Base-by-base conservation (phyloP, 192 early-diverging fungal genomes). In the Rhizophagus clarus region DNA sequence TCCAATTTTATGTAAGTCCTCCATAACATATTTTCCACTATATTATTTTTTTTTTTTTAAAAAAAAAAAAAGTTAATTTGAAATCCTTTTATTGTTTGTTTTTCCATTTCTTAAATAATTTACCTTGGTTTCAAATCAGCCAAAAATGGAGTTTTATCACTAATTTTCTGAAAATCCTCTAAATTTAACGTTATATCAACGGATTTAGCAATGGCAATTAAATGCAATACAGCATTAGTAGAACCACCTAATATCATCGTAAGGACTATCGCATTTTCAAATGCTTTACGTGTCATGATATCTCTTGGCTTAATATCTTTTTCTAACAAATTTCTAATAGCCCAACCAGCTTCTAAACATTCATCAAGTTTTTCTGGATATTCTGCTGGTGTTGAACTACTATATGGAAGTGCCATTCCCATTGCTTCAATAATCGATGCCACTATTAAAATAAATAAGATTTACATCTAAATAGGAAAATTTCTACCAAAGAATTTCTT, bases 21-120 rank as follows among this genome's bases (percentile, higher is more conserved):
- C 98, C 95, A 99, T 98, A 17, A 99, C 97, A 82, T 96, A 98
- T 84, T 97, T 95, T 79, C 98, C 98, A 87, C 94, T 94, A 79
- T 9, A 42, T 42, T 42, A 42, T 42, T 45, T 37, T 17, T 60
- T 67, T n/a, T n/a, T n/a, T n/a, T 61, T 74, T 56, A 47, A 76
- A 11, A 24, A 74, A 17, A 29, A 61, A 76, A 40, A 56, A 26
- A 64, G 10, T 28, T 12, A 49, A 29, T 47, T 4, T 15, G 32
- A 5, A 72, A 49, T 24, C 4, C 7, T 9, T 22, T 29, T 6
- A 0, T 8, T 8, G 10, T 17, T 37, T n/a, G n/a, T 2, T 20
- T 4, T 2, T 0, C 9, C 4, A 22, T 34, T 34, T 17, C 17
- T 9, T 11, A 10, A 20, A n/a, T 0, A 37, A 49, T 28, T 37